Percentiles rank a stretch among this genome's conserved stretches.
phyloP scores from a whole-genome alignment of 768 basidiomycete genomes.

The Kondoa subrosea region DNA sequence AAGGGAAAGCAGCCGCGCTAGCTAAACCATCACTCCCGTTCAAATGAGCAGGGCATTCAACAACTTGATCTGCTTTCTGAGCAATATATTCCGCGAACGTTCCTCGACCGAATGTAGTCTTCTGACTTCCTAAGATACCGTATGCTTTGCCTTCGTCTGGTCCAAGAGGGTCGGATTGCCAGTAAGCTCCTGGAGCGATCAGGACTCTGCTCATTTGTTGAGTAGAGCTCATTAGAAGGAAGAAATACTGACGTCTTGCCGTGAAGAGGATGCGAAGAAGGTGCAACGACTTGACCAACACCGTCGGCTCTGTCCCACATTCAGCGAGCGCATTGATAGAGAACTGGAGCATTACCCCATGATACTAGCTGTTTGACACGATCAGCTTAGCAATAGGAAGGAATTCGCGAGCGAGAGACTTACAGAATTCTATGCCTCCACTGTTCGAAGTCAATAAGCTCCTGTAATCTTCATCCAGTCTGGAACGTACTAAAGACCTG shows the following conservation, averaged over 20 bases:
- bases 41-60: constrained; percentile 50
- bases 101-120: constrained; percentile 38
- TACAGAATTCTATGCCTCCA: too few relatives aligned
- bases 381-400: too few relatives aligned
- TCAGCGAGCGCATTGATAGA: too few relatives aligned
- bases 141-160: constrained; percentile 32
- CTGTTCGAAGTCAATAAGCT: too few relatives aligned
- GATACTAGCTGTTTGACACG: too few relatives aligned
- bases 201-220: constrained; percentile 11
- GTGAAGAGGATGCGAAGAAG: constrained; percentile 13
- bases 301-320: constrained; percentile 23
- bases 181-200: constrained; percentile 17
- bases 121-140: constrained; percentile 49
- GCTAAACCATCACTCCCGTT: constrained; percentile 36
- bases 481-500: constrained; percentile 3
- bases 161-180: constrained; percentile 17
- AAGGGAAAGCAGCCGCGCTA: constrained; percentile 52
- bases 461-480: too few relatives aligned
- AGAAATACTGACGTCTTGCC: constrained; percentile 8
- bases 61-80: constrained; percentile 48
- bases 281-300: constrained; percentile 23
- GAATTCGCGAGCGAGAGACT: too few relatives aligned
- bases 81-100: constrained; percentile 62
- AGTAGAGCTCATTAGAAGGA: background rate
- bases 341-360: too few relatives aligned